A percentile compares a stretch with the other conserved stretches of the same genome.
These are phyloP conservation scores for Pestalotiopsis sp. DNA, from an alignment of 2,329 filamentous ascomycete genomes.

Conservation along the genomic window DNA sequence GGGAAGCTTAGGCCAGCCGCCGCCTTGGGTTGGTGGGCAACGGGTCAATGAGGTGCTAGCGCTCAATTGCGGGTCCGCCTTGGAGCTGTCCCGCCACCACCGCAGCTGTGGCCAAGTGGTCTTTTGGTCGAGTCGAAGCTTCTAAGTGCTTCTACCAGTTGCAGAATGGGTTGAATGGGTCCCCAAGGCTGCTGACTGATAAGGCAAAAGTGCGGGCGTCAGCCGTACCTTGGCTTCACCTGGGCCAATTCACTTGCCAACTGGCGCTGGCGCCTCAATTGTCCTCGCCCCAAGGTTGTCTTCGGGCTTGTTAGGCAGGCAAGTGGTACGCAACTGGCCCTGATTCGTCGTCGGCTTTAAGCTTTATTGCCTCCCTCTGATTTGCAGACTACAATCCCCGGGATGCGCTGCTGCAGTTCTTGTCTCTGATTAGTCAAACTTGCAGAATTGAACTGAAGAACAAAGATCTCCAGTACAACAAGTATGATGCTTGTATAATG, in stretches of 20 bases:
- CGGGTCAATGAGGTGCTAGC: not conserved
- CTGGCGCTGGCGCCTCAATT: not conserved
- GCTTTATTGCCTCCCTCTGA: not conserved
- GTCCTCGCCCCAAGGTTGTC: not conserved
- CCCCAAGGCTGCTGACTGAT: conserved; percentile 10
- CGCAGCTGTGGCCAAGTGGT: conserved; percentile 14
- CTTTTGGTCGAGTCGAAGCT: conserved; percentile 7
- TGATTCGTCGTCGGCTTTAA: not conserved
- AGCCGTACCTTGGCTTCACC: too few relatives aligned
- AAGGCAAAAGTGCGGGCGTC: not conserved
- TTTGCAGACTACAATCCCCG: not conserved
- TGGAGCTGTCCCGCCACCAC: not conserved
- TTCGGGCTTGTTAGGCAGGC: not conserved
- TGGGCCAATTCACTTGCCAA: not conserved
- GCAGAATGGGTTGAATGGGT: not conserved
- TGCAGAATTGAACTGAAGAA: too few relatives aligned
- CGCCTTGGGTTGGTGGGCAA: not conserved
- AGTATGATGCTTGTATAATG: too few relatives aligned
- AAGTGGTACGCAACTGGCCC: not conserved
- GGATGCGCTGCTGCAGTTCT: too few relatives aligned
- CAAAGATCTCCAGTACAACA: too few relatives aligned
- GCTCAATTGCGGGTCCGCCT: not conserved
- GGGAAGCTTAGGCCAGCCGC: conserved; percentile 8
- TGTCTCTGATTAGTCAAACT: too few relatives aligned
- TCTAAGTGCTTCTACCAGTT: conserved; percentile 13